These are phyloP conservation scores for Neofusicoccum parvum DNA, from an alignment of 2,329 filamentous ascomycete species.

Conservation along the genomic window DNA sequence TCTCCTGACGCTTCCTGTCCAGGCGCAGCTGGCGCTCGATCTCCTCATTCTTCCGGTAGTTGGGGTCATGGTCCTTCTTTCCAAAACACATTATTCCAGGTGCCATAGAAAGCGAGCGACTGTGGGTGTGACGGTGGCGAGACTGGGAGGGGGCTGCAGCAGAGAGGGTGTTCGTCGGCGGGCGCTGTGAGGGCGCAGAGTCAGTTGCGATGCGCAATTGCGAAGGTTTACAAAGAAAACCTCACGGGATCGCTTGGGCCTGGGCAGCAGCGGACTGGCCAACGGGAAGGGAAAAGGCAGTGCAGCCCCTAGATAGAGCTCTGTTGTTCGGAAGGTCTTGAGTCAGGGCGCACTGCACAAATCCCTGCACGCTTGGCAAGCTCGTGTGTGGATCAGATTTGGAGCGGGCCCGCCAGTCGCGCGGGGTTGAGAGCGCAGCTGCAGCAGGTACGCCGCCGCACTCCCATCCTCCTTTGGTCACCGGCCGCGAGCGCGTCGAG, in stretches of 20 bases:
- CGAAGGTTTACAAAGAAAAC: not conserved
- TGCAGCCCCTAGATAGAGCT: conserved; percentile 1
- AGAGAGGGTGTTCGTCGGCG: not conserved
- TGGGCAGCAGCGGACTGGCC: conserved; percentile 4
- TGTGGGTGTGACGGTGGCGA: not conserved
- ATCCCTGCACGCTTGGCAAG: conserved; percentile 7
- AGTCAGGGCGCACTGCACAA: not conserved
- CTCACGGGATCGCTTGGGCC: not conserved
- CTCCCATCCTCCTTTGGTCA: not conserved
- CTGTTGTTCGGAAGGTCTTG: not conserved
- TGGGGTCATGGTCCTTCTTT: conserved; percentile 51
- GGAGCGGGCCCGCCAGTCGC: not conserved
- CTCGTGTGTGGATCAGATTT: not conserved
- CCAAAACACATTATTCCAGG: conserved; percentile 53
- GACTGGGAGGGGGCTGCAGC: not conserved
- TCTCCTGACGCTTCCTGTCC: conserved; percentile 83
- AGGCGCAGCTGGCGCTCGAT: conserved; percentile 84
- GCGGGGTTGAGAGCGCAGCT: conserved; percentile 1
- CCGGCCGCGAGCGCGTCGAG: not conserved
- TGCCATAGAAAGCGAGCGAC: conserved; percentile 24
- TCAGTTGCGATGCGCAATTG: conserved; percentile 4
- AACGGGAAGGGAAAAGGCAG: not conserved
- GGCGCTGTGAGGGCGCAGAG: not conserved
- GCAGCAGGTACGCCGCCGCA: not conserved
- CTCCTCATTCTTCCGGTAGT: conserved; percentile 60